Conservation (phyloP, 768 basidiomycete species). For the Boletus patriciae region DNA sequence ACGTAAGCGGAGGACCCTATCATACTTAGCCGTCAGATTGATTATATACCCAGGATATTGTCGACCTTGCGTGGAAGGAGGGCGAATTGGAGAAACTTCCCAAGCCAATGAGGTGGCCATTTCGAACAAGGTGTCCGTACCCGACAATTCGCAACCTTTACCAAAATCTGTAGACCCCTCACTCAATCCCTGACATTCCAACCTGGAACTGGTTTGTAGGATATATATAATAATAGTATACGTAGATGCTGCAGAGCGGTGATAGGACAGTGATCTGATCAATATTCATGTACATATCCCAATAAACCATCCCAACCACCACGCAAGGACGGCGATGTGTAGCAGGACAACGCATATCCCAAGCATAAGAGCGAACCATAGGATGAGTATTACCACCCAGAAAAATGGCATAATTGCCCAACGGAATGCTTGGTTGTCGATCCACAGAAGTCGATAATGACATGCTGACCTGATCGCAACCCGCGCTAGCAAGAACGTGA, state of each 20-base stretch:
- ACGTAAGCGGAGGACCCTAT: constrained; percentile 45
- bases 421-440: constrained; percentile 60
- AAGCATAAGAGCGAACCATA: constrained; percentile 64
- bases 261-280: not conserved
- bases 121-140: not conserved
- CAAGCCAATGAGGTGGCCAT: constrained; percentile 11
- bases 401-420: constrained; percentile 65
- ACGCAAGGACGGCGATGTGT: constrained; percentile 57
- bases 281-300: constrained; percentile 43
- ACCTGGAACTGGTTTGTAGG: not conserved
- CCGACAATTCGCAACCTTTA: constrained; percentile 5
- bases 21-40: not conserved
- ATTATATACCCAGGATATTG: constrained; percentile 53
- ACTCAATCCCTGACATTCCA: not conserved
- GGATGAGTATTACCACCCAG: constrained; percentile 60
- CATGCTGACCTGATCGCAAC: constrained; percentile 55
- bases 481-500: constrained; percentile 56
- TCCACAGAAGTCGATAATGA: constrained; percentile 56
- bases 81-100: constrained; percentile 40
- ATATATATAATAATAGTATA: constrained; percentile 17
- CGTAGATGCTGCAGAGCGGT: constrained; percentile 1
- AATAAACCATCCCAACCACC: constrained; percentile 78
- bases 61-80: constrained; percentile 62
- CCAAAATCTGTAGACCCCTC: not conserved
- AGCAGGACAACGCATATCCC: constrained; percentile 58